Percentiles rank a stretch among this genome's conserved stretches.
phyloP scores from a whole-genome alignment of 495 filamentous ascomycete species.

The Chaetomidium leptoderma region DNA sequence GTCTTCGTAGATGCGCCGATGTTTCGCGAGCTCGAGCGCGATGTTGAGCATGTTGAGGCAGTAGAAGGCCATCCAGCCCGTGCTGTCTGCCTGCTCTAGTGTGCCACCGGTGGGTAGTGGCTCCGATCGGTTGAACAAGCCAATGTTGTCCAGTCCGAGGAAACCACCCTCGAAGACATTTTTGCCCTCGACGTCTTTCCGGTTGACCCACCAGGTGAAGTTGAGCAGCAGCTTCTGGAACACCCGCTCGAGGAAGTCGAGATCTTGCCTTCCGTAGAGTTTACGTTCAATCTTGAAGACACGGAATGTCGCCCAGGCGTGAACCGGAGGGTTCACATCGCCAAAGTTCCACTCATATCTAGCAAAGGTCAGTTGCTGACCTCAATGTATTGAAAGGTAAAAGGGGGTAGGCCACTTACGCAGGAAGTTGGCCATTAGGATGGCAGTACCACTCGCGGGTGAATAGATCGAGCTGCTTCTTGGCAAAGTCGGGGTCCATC shows the following conservation, averaged over 20 bases:
- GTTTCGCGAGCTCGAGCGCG: conserved; percentile 87
- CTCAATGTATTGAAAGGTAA: background rate
- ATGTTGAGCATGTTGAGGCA: conserved; percentile 95
- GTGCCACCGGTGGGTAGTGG: conserved; percentile 89
- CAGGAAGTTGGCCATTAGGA: conserved; percentile 87
- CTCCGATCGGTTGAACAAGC: conserved; percentile 96
- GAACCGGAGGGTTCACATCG: conserved; percentile 93
- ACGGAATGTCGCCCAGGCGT: conserved; percentile 92
- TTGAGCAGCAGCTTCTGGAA: conserved; percentile 95
- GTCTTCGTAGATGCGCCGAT: conserved; percentile 93
- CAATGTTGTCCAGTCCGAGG: conserved; percentile 95
- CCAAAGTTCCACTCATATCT: conserved; percentile 97
- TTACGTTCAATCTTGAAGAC: conserved; percentile 98
- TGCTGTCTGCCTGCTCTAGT: conserved; percentile 93
- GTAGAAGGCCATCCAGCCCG: conserved; percentile 98
- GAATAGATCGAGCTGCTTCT: conserved; percentile 93
- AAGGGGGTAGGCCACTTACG: conserved; percentile 33
- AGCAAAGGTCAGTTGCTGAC: background rate
- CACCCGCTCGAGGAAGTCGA: conserved; percentile 92
- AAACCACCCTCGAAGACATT: conserved; percentile 97
- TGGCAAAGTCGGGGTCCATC: conserved; percentile 96
- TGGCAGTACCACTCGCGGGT: conserved; percentile 99
- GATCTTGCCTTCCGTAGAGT: conserved; percentile 88
- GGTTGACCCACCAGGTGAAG: conserved; percentile 99
- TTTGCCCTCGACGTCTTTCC: conserved; percentile 88